Conservation (phyloP, 169 alveolate genomes). For the Plasmodium vivax region DNA sequence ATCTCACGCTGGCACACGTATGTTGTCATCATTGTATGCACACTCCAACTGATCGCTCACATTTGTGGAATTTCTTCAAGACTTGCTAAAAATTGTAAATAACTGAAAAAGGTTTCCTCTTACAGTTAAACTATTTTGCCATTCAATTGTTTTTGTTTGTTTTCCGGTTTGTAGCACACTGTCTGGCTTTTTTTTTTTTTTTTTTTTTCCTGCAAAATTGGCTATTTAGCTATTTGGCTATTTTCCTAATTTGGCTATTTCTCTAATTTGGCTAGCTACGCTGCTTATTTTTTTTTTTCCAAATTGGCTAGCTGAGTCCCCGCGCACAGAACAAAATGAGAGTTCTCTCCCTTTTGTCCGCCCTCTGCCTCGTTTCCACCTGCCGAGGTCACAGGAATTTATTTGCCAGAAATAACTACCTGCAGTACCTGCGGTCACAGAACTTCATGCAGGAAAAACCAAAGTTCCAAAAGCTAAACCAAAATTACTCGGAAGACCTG, state of each 20-base stretch:
- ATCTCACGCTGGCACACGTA: background rate
- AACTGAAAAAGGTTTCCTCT: background rate
- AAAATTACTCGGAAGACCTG: conserved; percentile 50
- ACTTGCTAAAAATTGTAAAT: background rate
- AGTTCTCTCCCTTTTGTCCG: background rate
- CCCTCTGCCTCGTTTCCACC: conserved; percentile 10
- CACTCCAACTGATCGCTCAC: background rate
- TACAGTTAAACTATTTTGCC: background rate
- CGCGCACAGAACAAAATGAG: conserved; percentile 14
- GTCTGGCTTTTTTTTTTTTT: background rate
- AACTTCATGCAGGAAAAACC: conserved; percentile 43
- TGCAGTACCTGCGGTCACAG: conserved; percentile 53
- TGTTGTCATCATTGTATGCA: background rate
- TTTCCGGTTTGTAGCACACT: background rate
- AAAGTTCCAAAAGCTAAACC: conserved; percentile 1
- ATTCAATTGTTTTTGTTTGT: background rate
- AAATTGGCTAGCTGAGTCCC: background rate
- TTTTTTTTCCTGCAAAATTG: background rate
- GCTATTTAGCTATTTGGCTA: too few species aligned
- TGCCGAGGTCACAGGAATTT: conserved; percentile 41
- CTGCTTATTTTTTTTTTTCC: too few species aligned
- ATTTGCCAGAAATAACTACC: conserved; percentile 31
- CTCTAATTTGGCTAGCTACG: too few species aligned
- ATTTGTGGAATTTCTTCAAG: background rate
- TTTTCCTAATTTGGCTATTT: too few species aligned